Base-by-base conservation (phyloP, 352 stramenopile genomes). In the Thalassiosira mediterranea region DNA sequence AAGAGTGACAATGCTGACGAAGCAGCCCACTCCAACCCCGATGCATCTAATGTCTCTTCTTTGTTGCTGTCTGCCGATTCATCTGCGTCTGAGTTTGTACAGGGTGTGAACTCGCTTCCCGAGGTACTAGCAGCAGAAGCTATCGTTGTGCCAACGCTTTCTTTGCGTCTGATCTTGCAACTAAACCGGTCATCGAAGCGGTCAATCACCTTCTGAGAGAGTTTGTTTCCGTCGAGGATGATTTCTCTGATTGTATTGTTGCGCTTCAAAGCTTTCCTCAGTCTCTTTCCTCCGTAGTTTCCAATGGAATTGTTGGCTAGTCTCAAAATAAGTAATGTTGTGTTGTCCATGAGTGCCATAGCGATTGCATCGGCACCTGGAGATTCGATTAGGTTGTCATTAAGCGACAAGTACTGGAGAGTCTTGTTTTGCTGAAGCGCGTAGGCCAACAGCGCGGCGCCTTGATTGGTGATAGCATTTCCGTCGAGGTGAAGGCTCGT, bases 161-260 rank as follows among this genome's bases (percentile, higher is more conserved):
- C n/a, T n/a, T n/a, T n/a, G n/a, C n/a, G n/a, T n/a, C n/a, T n/a
- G n/a, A n/a, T n/a, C n/a, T n/a, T n/a, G n/a, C n/a, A n/a, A n/a
- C n/a, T n/a, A n/a, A n/a, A n/a, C n/a, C n/a, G n/a, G n/a, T n/a
- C n/a, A n/a, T n/a, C n/a, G n/a, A n/a, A n/a, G n/a, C n/a, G n/a
- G n/a, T n/a, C n/a, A n/a, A n/a, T n/a, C n/a, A n/a, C n/a, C n/a
- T n/a, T n/a, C n/a, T n/a, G n/a, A n/a, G n/a, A n/a, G 29, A 79
- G 66, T 40, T 44, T 19, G 60, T 79, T 79, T 3, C 70, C 70
- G 21, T 79, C 70, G 15, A 79, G 25, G 46, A 72, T 72, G 31
- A 79, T 48, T 15, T 60, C 70, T 3, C 32, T 60, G 23, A 79
- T 72, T 11, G 31, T 28, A 13, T 54, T 5, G 61, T 79, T 79